Evolutionary conservation across 2,329 filamentous ascomycete species (phyloP).

Genomic region (Grosmannia penicillata): DNA sequence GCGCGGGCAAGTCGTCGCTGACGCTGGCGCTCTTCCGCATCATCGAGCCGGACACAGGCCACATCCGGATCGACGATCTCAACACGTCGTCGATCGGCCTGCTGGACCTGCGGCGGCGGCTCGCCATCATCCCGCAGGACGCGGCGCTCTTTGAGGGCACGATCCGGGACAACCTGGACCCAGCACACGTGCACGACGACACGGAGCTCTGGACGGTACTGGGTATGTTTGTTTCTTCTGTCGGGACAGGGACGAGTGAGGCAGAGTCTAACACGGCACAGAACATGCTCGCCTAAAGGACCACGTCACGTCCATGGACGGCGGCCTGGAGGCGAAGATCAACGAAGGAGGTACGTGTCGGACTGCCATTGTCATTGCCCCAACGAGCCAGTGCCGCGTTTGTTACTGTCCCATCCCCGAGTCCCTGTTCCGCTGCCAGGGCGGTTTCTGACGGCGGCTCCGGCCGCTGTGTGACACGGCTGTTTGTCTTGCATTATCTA

Average conservation of each 20-base stretch:
- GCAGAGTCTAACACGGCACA: slow-evolving; percentile 16
- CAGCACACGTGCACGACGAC: slow-evolving; percentile 87
- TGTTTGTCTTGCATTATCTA: too few relatives aligned
- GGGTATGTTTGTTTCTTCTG: slow-evolving; percentile 41
- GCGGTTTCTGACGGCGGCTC: too few relatives aligned
- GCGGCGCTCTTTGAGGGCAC: slow-evolving; percentile 65
- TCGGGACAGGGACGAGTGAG: not conserved
- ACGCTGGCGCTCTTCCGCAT: slow-evolving; percentile 90
- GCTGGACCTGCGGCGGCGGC: slow-evolving; percentile 69
- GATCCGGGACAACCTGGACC: slow-evolving; percentile 88
- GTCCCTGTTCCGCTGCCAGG: too few relatives aligned
- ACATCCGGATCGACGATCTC: slow-evolving; percentile 77
- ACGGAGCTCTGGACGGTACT: slow-evolving; percentile 94
- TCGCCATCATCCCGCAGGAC: slow-evolving; percentile 97
- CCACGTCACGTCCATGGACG: slow-evolving; percentile 72
- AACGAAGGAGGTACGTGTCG: slow-evolving; percentile 73
- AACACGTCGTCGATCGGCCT: slow-evolving; percentile 86
- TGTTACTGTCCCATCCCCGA: not conserved
- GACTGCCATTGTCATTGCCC: not conserved
- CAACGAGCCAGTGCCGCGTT: not conserved
- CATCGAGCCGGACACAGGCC: slow-evolving; percentile 71
- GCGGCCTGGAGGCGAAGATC: slow-evolving; percentile 77
- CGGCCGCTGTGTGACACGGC: too few relatives aligned
- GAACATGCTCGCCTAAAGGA: slow-evolving; percentile 91
- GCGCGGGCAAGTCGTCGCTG: slow-evolving; percentile 88